phyloP scores from a whole-genome alignment of 163 green algal species.

The Chlorella variabilis region DNA sequence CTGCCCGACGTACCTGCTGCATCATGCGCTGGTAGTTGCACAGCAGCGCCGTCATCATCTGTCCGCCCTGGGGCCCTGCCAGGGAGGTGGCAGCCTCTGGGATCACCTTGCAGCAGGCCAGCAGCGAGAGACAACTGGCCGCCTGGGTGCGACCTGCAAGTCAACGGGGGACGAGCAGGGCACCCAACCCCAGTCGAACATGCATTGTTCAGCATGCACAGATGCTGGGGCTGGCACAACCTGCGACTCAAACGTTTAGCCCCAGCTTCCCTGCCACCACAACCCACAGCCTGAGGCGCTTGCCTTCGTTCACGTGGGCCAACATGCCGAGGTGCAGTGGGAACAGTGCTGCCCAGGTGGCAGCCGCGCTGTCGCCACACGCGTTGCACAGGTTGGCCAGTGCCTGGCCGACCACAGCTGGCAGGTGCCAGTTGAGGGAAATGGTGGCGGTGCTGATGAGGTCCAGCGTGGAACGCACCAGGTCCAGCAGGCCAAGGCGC shows the following conservation, averaged over 20 bases:
- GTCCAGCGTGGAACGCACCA: constrained; percentile 1
- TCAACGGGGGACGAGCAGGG: background rate
- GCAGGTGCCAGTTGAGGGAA: constrained; percentile 37
- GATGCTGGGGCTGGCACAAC: too few relatives aligned
- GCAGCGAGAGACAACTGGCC: constrained; percentile 18
- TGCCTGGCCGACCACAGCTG: constrained; percentile 17
- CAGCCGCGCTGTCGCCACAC: constrained; percentile 5
- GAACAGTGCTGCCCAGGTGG: constrained; percentile 29
- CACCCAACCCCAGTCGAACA: background rate
- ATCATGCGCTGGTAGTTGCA: constrained; percentile 22
- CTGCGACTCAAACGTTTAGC: too few relatives aligned
- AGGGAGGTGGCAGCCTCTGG: background rate
- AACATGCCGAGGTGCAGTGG: constrained; percentile 29
- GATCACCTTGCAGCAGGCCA: constrained; percentile 36
- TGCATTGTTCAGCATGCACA: too few relatives aligned
- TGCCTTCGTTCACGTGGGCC: constrained; percentile 28
- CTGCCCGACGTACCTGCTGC: background rate
- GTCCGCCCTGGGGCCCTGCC: constrained; percentile 5
- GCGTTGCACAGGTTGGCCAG: constrained; percentile 38
- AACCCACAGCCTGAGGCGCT: background rate
- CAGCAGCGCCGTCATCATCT: constrained; percentile 31
- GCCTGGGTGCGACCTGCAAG: constrained; percentile 26
- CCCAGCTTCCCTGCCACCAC: background rate
- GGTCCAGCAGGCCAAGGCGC: background rate
- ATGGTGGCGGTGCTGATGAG: background rate